A percentile compares a stretch with the other conserved stretches of the same genome.
Evolutionary conservation across 2,329 filamentous ascomycete species (phyloP).

Genomic region (Scedosporium apiospermum): DNA sequence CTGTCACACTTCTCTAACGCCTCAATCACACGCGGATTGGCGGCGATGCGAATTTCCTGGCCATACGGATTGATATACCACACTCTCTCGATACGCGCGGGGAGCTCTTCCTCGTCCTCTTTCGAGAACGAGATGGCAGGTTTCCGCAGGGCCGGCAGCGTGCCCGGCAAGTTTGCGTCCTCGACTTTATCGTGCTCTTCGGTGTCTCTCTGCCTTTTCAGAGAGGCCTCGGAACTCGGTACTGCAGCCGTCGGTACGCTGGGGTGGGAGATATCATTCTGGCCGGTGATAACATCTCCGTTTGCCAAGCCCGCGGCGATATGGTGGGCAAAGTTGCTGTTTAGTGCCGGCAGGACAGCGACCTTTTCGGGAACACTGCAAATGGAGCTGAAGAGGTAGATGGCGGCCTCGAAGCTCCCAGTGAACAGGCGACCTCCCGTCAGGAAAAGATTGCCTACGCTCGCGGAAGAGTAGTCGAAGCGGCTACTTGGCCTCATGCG

Average conservation of each 20-base stretch:
- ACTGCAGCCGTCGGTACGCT: constrained; percentile 48
- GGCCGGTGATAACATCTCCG: constrained; percentile 72
- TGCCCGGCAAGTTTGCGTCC: constrained; percentile 74
- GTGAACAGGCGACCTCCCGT: constrained; percentile 84
- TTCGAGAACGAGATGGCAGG: constrained; percentile 81
- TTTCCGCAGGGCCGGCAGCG: constrained; percentile 67
- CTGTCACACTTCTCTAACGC: constrained; percentile 55
- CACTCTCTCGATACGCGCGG: constrained; percentile 66
- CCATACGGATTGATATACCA: constrained; percentile 99
- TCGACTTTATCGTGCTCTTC: constrained; percentile 58
- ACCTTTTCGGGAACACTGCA: constrained; percentile 73
- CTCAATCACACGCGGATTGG: constrained; percentile 70
- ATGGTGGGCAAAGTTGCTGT: constrained; percentile 91
- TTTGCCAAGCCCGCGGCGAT: constrained; percentile 76
- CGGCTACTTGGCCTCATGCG: constrained; percentile 61
- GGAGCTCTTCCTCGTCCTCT: constrained; percentile 61
- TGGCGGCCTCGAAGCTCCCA: constrained; percentile 83
- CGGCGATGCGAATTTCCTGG: constrained; percentile 81
- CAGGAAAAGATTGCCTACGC: constrained; percentile 70
- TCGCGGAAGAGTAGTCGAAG: constrained; percentile 70
- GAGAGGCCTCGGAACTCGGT: constrained; percentile 23
- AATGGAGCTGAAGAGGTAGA: constrained; percentile 80
- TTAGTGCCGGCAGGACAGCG: constrained; percentile 78
- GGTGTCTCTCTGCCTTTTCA: constrained; percentile 25
- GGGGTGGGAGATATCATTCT: constrained; percentile 88